Evolutionary conservation across 768 basidiomycete species (phyloP).

Genomic region (Pleurotus tuber-regium): DNA sequence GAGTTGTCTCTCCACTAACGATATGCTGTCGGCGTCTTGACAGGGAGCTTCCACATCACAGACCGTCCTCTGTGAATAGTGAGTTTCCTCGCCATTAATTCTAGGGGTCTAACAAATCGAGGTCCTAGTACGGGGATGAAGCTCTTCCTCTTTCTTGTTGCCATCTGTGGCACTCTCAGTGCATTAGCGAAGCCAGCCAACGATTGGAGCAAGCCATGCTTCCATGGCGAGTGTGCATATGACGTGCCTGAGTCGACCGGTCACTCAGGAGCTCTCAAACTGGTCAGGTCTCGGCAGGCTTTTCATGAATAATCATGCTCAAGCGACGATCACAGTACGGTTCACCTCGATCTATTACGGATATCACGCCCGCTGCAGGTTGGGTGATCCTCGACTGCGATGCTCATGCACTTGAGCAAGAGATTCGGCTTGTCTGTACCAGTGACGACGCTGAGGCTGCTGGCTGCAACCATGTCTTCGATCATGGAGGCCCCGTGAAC

Average conservation of each 20-base stretch:
- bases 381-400: constrained; percentile 37
- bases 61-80: too few species aligned
- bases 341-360: constrained; percentile 15
- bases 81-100: too few species aligned
- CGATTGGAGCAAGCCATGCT: constrained; percentile 5
- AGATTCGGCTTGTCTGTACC: constrained; percentile 31
- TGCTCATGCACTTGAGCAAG: constrained; percentile 23
- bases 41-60: too few species aligned
- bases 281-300: neutral
- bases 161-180: neutral
- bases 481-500: constrained; percentile 2
- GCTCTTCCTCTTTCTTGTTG: neutral
- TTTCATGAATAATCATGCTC: neutral
- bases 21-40: too few species aligned
- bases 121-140: too few species aligned
- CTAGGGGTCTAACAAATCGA: too few species aligned
- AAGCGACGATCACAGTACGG: constrained; percentile 11
- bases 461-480: constrained; percentile 4
- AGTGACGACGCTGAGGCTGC: neutral
- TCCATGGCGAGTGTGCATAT: constrained; percentile 4
- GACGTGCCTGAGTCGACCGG: constrained; percentile 5
- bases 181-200: neutral
- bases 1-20: too few species aligned
- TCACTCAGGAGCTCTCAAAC: constrained; percentile 14
- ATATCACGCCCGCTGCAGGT: constrained; percentile 30